phyloP scores from a whole-genome alignment of 148 eudicot genomes.

The Rhododendron griersonianum region DNA sequence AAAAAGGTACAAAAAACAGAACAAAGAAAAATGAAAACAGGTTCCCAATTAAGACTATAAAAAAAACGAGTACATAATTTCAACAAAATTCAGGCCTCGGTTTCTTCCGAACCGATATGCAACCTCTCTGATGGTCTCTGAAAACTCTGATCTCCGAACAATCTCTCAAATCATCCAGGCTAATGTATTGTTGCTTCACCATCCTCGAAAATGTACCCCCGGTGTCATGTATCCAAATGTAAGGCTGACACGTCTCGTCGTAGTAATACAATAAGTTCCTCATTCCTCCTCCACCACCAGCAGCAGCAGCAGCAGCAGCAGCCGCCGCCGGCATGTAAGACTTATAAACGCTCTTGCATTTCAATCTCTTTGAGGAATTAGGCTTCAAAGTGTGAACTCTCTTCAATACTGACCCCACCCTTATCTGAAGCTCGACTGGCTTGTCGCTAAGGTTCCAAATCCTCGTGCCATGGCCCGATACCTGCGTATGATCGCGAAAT shows the following conservation, averaged over 20 bases:
- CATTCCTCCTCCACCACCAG: constrained; percentile 13
- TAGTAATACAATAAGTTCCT: constrained; percentile 49
- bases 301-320: not conserved
- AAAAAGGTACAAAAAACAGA: not conserved
- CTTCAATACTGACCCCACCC: constrained; percentile 69
- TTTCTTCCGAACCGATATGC: constrained; percentile 64
- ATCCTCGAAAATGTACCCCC: constrained; percentile 63
- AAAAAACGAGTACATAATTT: not conserved
- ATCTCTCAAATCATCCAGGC: constrained; percentile 83
- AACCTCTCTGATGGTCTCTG: constrained; percentile 74
- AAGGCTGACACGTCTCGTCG: constrained; percentile 74
- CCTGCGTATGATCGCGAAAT: constrained; percentile 46
- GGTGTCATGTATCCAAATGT: constrained; percentile 72
- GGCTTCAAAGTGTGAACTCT: constrained; percentile 68
- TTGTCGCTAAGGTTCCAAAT: constrained; percentile 63
- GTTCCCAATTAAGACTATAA: not conserved
- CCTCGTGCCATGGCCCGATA: constrained; percentile 46
- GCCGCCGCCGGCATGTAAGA: constrained; percentile 50
- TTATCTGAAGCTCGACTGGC: constrained; percentile 71
- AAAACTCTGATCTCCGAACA: constrained; percentile 73
- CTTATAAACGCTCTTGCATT: constrained; percentile 63
- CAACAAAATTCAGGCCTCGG: constrained; percentile 52
- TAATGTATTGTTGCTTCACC: constrained; percentile 82
- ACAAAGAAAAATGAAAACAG: not conserved
- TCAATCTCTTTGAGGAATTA: constrained; percentile 65